These are phyloP conservation scores for Penicillium sp. DNA, from an alignment of 2,329 filamentous ascomycete species.

Conservation along the genomic window DNA sequence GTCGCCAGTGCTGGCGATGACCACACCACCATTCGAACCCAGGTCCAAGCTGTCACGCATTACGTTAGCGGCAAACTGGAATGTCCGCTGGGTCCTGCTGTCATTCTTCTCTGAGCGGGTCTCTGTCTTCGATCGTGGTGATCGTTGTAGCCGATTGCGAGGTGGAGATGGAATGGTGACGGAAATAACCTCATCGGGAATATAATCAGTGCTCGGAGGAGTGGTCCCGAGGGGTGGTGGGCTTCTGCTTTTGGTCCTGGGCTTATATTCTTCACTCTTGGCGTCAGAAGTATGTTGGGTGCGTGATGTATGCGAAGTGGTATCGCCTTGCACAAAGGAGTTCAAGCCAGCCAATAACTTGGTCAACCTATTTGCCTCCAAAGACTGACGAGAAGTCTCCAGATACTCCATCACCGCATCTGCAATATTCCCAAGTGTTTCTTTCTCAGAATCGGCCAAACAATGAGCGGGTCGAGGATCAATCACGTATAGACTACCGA, in stretches of 20 bases:
- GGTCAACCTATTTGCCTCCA: conserved; percentile 7
- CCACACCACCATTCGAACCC: conserved; percentile 46
- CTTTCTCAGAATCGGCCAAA: conserved; percentile 5
- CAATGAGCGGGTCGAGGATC: conserved; percentile 5
- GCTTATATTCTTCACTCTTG: neutral
- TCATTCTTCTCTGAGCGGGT: neutral
- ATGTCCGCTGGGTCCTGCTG: conserved; percentile 34
- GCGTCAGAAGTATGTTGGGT: neutral
- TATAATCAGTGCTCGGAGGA: neutral
- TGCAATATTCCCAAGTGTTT: conserved; percentile 9
- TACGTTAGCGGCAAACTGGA: conserved; percentile 47
- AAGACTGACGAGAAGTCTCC: conserved; percentile 9
- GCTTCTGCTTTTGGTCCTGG: neutral
- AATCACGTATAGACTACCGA: conserved; percentile 30
- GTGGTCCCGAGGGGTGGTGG: neutral
- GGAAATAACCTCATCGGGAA: neutral
- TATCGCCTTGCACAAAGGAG: conserved; percentile 10
- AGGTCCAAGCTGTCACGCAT: conserved; percentile 47
- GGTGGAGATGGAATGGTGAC: neutral
- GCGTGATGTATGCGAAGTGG: neutral
- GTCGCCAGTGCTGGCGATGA: conserved; percentile 25
- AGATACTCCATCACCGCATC: conserved; percentile 15
- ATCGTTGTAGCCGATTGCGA: neutral
- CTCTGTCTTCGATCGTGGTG: conserved; percentile 4
- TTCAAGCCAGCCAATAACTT: conserved; percentile 10